Evolutionary conservation across 495 filamentous ascomycete species (phyloP).

Genomic region (Lasiosphaeria miniovina): DNA sequence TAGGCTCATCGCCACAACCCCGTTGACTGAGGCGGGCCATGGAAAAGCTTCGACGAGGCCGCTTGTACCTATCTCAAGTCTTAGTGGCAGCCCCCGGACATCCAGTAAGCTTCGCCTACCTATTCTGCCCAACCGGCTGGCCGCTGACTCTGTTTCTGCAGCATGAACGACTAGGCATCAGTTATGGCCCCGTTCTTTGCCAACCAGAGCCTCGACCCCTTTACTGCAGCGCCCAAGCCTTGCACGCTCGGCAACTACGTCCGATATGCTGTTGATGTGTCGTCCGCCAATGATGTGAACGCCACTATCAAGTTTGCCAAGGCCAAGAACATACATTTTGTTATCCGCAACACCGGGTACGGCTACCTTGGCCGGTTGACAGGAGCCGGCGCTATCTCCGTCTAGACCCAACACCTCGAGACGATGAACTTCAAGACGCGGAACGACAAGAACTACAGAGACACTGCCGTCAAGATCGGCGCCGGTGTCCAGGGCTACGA

Average conservation of each 20-base stretch:
- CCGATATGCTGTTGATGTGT: constrained; percentile 51
- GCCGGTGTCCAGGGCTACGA: constrained; percentile 58
- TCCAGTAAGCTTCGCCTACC: constrained; percentile 29
- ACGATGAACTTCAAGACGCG: constrained; percentile 43
- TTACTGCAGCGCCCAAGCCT: constrained; percentile 20
- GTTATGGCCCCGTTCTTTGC: constrained; percentile 44
- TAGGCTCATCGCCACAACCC: constrained; percentile 48
- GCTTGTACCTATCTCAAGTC: constrained; percentile 24
- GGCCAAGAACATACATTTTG: constrained; percentile 42
- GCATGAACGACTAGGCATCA: constrained; percentile 44
- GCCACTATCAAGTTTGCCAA: constrained; percentile 47
- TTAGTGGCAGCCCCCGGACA: constrained; percentile 28
- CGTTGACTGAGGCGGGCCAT: constrained; percentile 51
- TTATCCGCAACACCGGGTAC: constrained; percentile 49
- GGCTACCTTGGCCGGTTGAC: constrained; percentile 50
- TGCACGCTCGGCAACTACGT: constrained; percentile 60
- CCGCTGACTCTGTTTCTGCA: constrained; percentile 17
- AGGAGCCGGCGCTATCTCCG: constrained; percentile 46
- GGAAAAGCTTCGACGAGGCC: constrained; percentile 24
- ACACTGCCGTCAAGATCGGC: constrained; percentile 52
- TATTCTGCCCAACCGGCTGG: neutral
- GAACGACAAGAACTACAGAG: constrained; percentile 39
- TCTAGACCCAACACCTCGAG: constrained; percentile 54
- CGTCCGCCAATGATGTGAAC: constrained; percentile 35
- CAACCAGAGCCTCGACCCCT: constrained; percentile 41